Evolutionary conservation across 2,329 filamentous ascomycete genomes (phyloP).

Genomic region (Zasmidium citrigriseum): DNA sequence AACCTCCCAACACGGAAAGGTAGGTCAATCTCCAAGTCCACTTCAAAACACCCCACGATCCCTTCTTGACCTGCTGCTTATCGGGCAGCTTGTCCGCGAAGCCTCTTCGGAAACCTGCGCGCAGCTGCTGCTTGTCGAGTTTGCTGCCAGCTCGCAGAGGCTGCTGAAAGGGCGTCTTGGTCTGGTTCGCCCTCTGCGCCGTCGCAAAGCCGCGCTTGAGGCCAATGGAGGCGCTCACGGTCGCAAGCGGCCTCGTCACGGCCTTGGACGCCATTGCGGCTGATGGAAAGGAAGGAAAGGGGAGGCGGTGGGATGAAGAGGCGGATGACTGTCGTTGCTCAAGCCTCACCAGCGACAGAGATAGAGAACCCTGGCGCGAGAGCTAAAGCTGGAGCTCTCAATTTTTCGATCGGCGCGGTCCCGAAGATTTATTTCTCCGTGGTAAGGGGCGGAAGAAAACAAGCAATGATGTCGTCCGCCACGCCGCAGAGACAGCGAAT

Average conservation of each 20-base stretch:
- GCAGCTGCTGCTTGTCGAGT: constrained; percentile 17
- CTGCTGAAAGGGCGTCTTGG: constrained; percentile 19
- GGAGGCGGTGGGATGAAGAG: constrained; percentile 1
- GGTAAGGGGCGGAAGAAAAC: neutral
- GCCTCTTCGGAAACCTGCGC: constrained; percentile 29
- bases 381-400: too few species aligned
- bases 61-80: constrained; percentile 46
- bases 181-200: constrained; percentile 8
- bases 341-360: too few species aligned
- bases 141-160: constrained; percentile 19
- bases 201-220: constrained; percentile 28
- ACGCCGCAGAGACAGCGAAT: too few species aligned
- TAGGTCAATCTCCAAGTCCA: constrained; percentile 85
- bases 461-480: neutral
- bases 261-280: constrained; percentile 29
- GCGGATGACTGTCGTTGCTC: too few species aligned
- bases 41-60: constrained; percentile 67
- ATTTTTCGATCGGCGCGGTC: neutral
- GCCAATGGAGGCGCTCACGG: constrained; percentile 26
- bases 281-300: constrained; percentile 8
- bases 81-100: constrained; percentile 34
- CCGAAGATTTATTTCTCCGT: neutral
- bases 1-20: constrained; percentile 67
- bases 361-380: too few species aligned
- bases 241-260: constrained; percentile 27